phyloP scores from a whole-genome alignment of 768 basidiomycete genomes.

The Cystofilobasidium ferigula region DNA sequence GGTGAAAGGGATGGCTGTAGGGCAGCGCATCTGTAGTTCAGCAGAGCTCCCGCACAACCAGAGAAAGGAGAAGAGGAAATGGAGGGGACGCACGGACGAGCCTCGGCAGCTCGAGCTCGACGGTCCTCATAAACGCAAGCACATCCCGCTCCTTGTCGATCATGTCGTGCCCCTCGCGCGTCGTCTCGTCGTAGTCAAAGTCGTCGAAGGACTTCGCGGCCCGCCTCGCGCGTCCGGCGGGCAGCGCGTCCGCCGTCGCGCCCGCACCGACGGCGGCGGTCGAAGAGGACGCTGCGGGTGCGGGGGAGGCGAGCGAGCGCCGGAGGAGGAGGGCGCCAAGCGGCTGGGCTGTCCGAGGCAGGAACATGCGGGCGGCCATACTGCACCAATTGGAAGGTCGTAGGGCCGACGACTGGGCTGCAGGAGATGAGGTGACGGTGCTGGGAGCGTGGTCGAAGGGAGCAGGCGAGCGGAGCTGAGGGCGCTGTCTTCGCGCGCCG shows the following conservation, averaged over 20 bases:
- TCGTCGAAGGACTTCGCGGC: slow-evolving; percentile 18
- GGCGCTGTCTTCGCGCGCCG: too few relatives aligned
- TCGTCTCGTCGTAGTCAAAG: slow-evolving; percentile 25
- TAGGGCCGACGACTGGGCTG: too few relatives aligned
- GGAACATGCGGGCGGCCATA: background rate
- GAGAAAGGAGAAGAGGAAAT: background rate
- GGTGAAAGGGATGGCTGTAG: slow-evolving; percentile 18
- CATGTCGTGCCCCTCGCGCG: slow-evolving; percentile 17
- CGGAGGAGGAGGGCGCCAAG: background rate
- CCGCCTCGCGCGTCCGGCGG: background rate
- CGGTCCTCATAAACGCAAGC: slow-evolving; percentile 26
- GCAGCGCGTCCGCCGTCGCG: background rate
- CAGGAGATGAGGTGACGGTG: too few relatives aligned
- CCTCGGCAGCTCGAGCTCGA: slow-evolving; percentile 26
- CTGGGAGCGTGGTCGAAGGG: too few relatives aligned
- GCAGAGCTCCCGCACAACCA: background rate
- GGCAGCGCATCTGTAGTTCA: background rate
- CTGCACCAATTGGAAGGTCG: too few relatives aligned
- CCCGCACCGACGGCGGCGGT: background rate
- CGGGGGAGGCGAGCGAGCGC: background rate
- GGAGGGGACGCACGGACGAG: slow-evolving; percentile 20
- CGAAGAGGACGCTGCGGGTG: background rate
- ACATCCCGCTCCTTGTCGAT: slow-evolving; percentile 24
- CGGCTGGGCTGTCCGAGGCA: background rate
- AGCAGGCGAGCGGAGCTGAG: too few relatives aligned